Percentiles rank a stretch among this genome's conserved stretches.
These are phyloP conservation scores for Cladosporium halotolerans DNA, from an alignment of 2,329 filamentous ascomycete species.

Conservation along the genomic window DNA sequence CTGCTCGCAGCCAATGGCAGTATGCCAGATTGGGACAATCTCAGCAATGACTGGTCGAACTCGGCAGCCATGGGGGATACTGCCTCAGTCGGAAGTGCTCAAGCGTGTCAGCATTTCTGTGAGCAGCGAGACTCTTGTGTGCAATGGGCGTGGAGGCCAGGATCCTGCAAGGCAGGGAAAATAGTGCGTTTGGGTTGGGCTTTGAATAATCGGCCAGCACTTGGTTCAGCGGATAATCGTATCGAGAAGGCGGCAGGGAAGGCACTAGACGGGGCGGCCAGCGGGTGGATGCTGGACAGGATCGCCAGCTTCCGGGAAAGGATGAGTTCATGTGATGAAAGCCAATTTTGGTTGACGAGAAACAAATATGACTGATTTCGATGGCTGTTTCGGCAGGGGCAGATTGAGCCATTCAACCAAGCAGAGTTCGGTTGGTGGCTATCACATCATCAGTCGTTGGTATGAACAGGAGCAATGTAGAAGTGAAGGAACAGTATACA, in stretches of 20 bases:
- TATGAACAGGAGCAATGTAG: no score
- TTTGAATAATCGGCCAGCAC: slow-evolving; percentile 11
- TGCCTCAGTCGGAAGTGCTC: slow-evolving; percentile 17
- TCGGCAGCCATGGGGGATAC: slow-evolving; percentile 13
- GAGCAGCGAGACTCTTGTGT: slow-evolving; percentile 28
- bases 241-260: slow-evolving; percentile 18
- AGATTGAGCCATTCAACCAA: no score
- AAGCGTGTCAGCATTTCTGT: slow-evolving; percentile 29
- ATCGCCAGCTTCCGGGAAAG: slow-evolving; percentile 13
- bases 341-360: not conserved
- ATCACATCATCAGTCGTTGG: no score
- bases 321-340: not conserved
- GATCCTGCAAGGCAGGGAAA: slow-evolving; percentile 31
- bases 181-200: slow-evolving; percentile 23
- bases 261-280: slow-evolving; percentile 16
- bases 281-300: slow-evolving; percentile 33
- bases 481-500: no score
- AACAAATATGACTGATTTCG: not conserved
- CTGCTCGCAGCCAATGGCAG: slow-evolving; percentile 17
- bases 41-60: slow-evolving; percentile 22
- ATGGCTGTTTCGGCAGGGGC: no score
- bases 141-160: slow-evolving; percentile 32
- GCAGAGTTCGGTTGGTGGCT: no score
- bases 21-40: slow-evolving; percentile 33
- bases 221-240: slow-evolving; percentile 13